Conservation (phyloP, 108 stramenopile genomes). For the Conticribra weissflogii region DNA sequence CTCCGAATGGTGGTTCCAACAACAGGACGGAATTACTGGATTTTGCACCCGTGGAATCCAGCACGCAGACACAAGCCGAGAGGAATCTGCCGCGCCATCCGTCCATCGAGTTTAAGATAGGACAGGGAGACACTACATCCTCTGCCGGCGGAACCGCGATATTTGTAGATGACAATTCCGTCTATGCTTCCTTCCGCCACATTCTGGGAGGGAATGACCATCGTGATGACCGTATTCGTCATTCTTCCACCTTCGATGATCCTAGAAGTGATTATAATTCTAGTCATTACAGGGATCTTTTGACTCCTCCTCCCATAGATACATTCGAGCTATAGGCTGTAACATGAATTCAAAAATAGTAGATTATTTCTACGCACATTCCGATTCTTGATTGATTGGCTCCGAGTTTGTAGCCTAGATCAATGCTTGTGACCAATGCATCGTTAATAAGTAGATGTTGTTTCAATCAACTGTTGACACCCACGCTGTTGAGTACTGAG, state of each 20-base stretch:
- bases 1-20: too few relatives aligned
- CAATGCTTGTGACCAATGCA: not conserved
- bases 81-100: not conserved
- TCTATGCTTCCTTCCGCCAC: slow-evolving; percentile 18
- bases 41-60: not conserved
- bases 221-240: slow-evolving; percentile 15
- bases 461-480: not conserved
- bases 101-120: not conserved
- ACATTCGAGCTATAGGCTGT: too few relatives aligned
- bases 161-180: not conserved
- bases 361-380: not conserved
- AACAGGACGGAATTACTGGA: not conserved
- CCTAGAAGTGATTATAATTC: slow-evolving; percentile 10
- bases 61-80: too few relatives aligned
- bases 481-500: not conserved
- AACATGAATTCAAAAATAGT: too few relatives aligned
- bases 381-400: not conserved
- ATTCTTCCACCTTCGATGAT: slow-evolving; percentile 28
- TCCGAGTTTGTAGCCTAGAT: not conserved
- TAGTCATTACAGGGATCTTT: not conserved
- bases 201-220: not conserved
- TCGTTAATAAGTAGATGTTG: not conserved
- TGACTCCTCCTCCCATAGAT: slow-evolving; percentile 18
- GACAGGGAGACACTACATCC: not conserved
- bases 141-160: not conserved